phyloP scores from a whole-genome alignment of 2,329 filamentous ascomycete genomes.

The Aspergillus awamori region DNA sequence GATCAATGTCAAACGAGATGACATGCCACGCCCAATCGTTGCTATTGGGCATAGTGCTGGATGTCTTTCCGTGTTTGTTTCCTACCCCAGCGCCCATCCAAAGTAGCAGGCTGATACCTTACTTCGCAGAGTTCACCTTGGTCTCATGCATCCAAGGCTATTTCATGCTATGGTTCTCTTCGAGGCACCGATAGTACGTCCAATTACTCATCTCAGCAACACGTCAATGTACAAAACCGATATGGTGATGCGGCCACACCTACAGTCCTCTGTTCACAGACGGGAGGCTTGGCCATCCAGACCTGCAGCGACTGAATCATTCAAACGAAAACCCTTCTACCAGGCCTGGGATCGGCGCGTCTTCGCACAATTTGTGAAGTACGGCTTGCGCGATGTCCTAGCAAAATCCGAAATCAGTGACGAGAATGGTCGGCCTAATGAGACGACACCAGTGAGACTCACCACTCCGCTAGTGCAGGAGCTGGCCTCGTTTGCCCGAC shows the following conservation, averaged over 20 bases:
- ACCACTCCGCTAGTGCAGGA: too few species aligned
- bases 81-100: neutral
- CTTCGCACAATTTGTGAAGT: neutral
- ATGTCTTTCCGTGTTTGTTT: slow-evolving; percentile 58
- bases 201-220: neutral
- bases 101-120: too few species aligned
- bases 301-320: neutral
- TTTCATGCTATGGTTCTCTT: neutral
- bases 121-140: too few species aligned
- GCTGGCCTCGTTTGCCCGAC: neutral
- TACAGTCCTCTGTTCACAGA: neutral
- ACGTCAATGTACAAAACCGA: neutral
- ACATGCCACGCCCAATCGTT: slow-evolving; percentile 64
- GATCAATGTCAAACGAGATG: slow-evolving; percentile 34
- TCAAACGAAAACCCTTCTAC: neutral
- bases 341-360: neutral
- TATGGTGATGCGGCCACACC: neutral
- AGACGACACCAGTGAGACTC: too few species aligned
- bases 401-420: too few species aligned
- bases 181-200: neutral
- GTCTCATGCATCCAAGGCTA: neutral
- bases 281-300: neutral
- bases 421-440: too few species aligned
- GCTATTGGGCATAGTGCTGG: slow-evolving; percentile 87
- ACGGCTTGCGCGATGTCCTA: neutral